phyloP scores from a whole-genome alignment of 495 filamentous ascomycete species.

The Tuber umbilicatum region DNA sequence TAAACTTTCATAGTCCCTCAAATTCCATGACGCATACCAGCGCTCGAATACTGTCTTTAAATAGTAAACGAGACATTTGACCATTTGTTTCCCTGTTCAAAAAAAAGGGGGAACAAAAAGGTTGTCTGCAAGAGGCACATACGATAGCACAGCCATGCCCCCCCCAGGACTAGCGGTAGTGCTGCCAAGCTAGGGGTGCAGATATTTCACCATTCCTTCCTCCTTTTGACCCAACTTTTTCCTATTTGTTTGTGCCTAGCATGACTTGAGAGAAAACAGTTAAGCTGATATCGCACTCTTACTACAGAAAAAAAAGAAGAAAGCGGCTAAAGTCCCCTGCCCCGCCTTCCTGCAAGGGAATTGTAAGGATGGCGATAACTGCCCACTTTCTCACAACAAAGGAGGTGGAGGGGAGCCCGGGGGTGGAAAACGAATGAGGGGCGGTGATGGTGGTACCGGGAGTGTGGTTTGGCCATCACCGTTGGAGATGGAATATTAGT shows the following conservation, averaged over 20 bases:
- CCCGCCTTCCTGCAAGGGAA: conserved; percentile 39
- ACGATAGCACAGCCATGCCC: not conserved
- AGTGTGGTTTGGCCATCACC: conserved; percentile 36
- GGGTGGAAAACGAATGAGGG: conserved; percentile 4
- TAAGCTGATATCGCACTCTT: conserved; percentile 17
- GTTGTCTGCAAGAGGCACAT: not conserved
- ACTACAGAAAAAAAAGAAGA: conserved; percentile 39
- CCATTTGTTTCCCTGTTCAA: not conserved
- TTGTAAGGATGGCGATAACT: conserved; percentile 39
- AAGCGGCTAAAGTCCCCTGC: conserved; percentile 35
- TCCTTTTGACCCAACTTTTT: not conserved
- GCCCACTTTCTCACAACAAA: conserved; percentile 39
- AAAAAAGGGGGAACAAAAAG: not conserved
- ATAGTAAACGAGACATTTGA: conserved; percentile 1
- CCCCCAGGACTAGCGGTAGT: not conserved
- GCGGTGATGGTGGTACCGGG: conserved; percentile 15
- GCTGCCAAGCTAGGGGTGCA: not conserved
- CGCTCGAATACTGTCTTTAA: conserved; percentile 3
- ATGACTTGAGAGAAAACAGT: conserved; percentile 18
- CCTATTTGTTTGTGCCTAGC: conserved; percentile 8
- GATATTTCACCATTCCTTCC: not conserved
- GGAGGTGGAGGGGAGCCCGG: conserved; percentile 2
- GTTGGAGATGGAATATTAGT: conserved; percentile 39
- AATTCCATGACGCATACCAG: conserved; percentile 12
- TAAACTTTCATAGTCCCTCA: conserved; percentile 12